Evolutionary conservation across 352 stramenopile species (phyloP).

Genomic region (Phytophthora cajani): DNA sequence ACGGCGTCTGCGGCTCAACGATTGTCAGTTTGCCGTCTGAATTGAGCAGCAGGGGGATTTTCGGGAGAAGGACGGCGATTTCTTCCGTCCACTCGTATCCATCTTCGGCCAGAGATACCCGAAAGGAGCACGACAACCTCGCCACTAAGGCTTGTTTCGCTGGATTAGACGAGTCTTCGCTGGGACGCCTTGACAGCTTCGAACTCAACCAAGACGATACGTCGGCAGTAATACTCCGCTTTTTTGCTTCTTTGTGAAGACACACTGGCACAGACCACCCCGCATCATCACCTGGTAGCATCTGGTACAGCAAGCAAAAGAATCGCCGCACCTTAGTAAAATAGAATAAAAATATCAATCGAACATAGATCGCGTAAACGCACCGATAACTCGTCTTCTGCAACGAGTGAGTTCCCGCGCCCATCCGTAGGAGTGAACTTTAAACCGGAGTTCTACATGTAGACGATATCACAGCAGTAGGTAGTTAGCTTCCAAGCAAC

Average conservation of each 20-base stretch:
- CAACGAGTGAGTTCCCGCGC: conserved; percentile 20
- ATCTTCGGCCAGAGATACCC: conserved; percentile 38
- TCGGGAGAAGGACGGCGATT: conserved; percentile 46
- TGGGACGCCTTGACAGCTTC: conserved; percentile 48
- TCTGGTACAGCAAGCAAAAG: conserved; percentile 19
- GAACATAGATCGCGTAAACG: not conserved
- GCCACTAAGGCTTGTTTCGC: conserved; percentile 40
- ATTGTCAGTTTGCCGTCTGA: conserved; percentile 36
- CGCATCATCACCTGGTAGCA: conserved; percentile 34
- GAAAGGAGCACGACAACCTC: conserved; percentile 60
- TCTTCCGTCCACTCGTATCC: conserved; percentile 61
- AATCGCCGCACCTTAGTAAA: not conserved
- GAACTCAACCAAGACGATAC: conserved; percentile 66
- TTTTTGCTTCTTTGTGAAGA: conserved; percentile 51
- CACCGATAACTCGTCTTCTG: conserved; percentile 26
- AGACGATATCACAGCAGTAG: conserved; percentile 2
- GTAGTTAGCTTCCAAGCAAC: too few species aligned
- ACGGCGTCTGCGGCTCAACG: conserved; percentile 20
- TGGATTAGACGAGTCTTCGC: conserved; percentile 35
- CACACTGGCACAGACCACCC: conserved; percentile 58
- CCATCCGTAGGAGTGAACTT: conserved; percentile 38
- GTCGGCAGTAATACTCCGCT: conserved; percentile 54
- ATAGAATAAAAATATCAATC: not conserved
- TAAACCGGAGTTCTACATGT: conserved; percentile 24
- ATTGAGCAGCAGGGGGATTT: conserved; percentile 44